Evolutionary conservation across 805 yeast species (phyloP).

Genomic region (Candida taoyuanica): DNA sequence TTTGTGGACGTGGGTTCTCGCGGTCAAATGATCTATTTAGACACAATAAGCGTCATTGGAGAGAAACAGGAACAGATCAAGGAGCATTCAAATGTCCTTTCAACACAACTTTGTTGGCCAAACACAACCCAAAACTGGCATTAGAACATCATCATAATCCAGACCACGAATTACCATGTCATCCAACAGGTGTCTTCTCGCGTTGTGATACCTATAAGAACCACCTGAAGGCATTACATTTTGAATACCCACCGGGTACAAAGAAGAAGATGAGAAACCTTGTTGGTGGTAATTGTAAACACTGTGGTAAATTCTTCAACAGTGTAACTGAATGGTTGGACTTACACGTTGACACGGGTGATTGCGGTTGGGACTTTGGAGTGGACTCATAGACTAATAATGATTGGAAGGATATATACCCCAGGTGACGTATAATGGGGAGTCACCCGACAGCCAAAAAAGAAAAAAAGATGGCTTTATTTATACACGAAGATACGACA

Average conservation of each 20-base stretch:
- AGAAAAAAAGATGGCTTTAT: too few relatives aligned
- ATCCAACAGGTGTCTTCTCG: constrained; percentile 77
- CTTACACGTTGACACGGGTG: constrained; percentile 56
- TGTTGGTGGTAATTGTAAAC: constrained; percentile 71
- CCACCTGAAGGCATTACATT: constrained; percentile 85
- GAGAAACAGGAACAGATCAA: constrained; percentile 61
- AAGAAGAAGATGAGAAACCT: constrained; percentile 67
- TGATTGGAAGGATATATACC: too few relatives aligned
- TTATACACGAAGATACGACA: too few relatives aligned
- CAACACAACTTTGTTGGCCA: constrained; percentile 28
- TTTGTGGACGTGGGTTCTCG: constrained; percentile 82
- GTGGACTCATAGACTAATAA: too few relatives aligned
- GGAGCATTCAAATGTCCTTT: constrained; percentile 81
- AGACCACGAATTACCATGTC: constrained; percentile 42
- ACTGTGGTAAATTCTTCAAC: constrained; percentile 61
- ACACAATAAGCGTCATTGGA: constrained; percentile 83
- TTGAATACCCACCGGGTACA: constrained; percentile 84
- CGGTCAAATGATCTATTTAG: constrained; percentile 82
- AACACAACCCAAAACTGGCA: constrained; percentile 2
- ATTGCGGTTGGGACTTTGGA: constrained; percentile 18
- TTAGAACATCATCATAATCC: not conserved
- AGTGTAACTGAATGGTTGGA: constrained; percentile 78
- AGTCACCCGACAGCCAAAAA: too few relatives aligned
- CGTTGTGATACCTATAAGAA: constrained; percentile 91
- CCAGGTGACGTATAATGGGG: too few relatives aligned